Conservation (phyloP, 352 stramenopile genomes). For the Pythium coloratum region DNA sequence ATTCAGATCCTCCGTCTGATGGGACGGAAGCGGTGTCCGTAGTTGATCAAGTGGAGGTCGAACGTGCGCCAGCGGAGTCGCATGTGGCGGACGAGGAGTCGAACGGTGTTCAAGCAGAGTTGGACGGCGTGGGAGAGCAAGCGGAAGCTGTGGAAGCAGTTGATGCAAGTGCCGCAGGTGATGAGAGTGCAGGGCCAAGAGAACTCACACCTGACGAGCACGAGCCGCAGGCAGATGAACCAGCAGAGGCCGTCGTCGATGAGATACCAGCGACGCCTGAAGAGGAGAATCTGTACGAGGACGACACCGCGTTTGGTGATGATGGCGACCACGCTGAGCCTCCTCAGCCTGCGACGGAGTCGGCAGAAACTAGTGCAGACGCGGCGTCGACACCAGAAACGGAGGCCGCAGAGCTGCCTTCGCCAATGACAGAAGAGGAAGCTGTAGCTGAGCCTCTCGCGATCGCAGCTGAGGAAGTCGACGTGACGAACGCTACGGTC, state of each 20-base stretch:
- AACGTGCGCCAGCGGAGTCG: background rate
- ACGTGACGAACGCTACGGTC: background rate
- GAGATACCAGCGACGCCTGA: background rate
- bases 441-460: background rate
- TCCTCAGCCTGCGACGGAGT: background rate
- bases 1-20: background rate
- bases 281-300: slow-evolving; percentile 9
- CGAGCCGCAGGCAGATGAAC: background rate
- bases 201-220: background rate
- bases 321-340: background rate
- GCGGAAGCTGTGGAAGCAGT: background rate
- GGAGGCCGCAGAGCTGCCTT: background rate
- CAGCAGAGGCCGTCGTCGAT: background rate
- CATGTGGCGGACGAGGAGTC: background rate
- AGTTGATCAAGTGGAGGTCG: background rate
- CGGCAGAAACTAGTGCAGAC: background rate
- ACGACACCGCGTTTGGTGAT: background rate
- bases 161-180: background rate
- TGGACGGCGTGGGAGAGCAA: background rate
- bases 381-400: background rate
- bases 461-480: background rate
- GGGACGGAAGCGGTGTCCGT: background rate
- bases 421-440: background rate
- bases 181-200: background rate
- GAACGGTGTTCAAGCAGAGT: background rate